Evolutionary conservation across 768 basidiomycete genomes (phyloP), one percentile per base, ranked within the genome.

Genomic region (Boletus fagicola): DNA sequence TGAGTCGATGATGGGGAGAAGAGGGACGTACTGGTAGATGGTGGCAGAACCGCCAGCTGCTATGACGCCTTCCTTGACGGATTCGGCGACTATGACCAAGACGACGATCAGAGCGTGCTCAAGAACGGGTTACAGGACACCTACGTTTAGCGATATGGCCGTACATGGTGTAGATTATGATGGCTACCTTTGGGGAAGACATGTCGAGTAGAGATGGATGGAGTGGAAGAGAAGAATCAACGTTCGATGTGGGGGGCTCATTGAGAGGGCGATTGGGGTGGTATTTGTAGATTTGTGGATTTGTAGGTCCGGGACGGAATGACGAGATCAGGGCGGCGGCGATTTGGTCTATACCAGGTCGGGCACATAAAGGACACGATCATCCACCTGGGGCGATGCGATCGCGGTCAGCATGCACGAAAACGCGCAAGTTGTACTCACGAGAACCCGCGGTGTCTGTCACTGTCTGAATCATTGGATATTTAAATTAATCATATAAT

Each of bases 131-230:
- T 2, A 22, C 15, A 5, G 5, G n/a, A 26, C 10, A 78, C 85
- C 38, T 66, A 90, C 90, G 44, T 65, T 81, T 80, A 61, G 77
- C 78, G 71, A 92, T 81, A 70, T 92, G 90, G 62, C 88, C 86
- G 70, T 87, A 90, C 75, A 88, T 69, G 40, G 83, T 69, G 76
- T 91, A 92, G 73, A 90, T 83, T 63, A 90, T 65, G 69, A 90
- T 87, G 54, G 87, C 87, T 59, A 90, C 72, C 56, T 71, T 80
- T 18, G 65, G 66, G 30, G 86, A 82, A 62, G 80, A 66, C 78
- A 80, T 81, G 50, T 50, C 36, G 24, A 30, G 10, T 7, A 51
- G 31, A 36, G 40, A 28, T 28, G 28, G 5, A 28, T 28, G 28
- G 28, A 7, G 6, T 28, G 28, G 28, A 28, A 28, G 28, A 28